These are phyloP conservation scores for Brassica carinata DNA, from an alignment of 345 rosid species.

Conservation along the genomic window DNA sequence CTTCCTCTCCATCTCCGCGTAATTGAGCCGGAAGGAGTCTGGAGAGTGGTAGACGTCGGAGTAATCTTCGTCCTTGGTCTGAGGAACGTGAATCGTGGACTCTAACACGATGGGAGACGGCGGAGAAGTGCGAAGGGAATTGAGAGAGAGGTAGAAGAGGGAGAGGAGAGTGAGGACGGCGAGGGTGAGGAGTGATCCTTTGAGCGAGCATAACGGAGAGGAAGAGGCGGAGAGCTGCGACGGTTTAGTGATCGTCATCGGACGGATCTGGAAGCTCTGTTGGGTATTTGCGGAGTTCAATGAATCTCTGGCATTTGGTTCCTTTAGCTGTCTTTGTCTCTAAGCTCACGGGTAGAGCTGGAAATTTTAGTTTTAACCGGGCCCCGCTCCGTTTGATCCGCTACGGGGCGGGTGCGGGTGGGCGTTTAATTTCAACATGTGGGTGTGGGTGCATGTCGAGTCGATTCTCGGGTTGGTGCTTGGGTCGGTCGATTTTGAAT, in stretches of 20 bases:
- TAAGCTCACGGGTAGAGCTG: neutral
- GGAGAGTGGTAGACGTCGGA: slow-evolving; percentile 72
- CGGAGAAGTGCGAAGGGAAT: slow-evolving; percentile 52
- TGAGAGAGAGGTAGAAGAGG: slow-evolving; percentile 64
- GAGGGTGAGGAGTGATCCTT: slow-evolving; percentile 65
- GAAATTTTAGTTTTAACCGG: no score
- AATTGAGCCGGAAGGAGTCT: slow-evolving; percentile 61
- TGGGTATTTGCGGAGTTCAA: neutral
- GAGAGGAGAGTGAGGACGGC: slow-evolving; percentile 71
- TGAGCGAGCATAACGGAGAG: slow-evolving; percentile 57
- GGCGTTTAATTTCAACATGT: no score
- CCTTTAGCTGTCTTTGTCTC: neutral
- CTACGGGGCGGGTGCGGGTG: no score
- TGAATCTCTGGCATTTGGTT: neutral
- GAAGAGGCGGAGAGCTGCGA: slow-evolving; percentile 34
- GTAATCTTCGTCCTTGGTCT: slow-evolving; percentile 18
- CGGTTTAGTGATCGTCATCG: slow-evolving; percentile 56
- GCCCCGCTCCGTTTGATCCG: no score
- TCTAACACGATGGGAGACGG: slow-evolving; percentile 34
- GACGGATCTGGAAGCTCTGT: slow-evolving; percentile 28
- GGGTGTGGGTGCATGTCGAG: no score
- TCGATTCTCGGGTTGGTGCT: no score
- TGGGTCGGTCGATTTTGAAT: no score
- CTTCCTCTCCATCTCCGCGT: slow-evolving; percentile 74
- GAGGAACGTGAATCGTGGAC: no score